phyloP scores from a whole-genome alignment of 31 red algal genomes.

The Porphyra umbilicalis region DNA sequence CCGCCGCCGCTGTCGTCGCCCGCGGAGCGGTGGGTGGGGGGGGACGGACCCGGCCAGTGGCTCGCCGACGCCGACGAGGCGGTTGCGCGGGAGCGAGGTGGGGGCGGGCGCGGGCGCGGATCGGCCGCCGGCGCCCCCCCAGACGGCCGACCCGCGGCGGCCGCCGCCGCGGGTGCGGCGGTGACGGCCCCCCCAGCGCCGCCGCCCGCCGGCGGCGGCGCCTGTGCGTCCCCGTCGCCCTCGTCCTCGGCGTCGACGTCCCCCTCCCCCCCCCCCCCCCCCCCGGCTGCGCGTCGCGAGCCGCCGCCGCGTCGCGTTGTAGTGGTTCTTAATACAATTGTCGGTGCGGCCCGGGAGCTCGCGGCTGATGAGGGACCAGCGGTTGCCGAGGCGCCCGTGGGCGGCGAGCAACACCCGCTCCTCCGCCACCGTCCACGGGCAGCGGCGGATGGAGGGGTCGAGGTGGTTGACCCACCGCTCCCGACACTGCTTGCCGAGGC shows the following conservation, averaged over 20 bases:
- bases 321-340: constrained; percentile 96
- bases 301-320: constrained; percentile 56
- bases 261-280: background rate
- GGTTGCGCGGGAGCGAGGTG: background rate
- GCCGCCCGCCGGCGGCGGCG: background rate
- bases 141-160: background rate
- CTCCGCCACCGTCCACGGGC: constrained; percentile 77
- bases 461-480: constrained; percentile 94
- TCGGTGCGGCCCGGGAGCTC: constrained; percentile 80
- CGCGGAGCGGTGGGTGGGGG: too few relatives aligned
- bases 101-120: too few relatives aligned
- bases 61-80: too few relatives aligned
- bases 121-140: background rate
- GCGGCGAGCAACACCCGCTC: constrained; percentile 51
- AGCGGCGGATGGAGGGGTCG: constrained; percentile 65
- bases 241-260: background rate
- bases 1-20: too few relatives aligned
- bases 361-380: constrained; percentile 72
- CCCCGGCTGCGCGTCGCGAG: background rate
- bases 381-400: constrained; percentile 75
- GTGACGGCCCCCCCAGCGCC: background rate
- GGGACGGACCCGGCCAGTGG: too few relatives aligned
- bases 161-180: background rate
- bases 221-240: background rate
- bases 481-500: constrained; percentile 87